Evolutionary conservation across 2,329 filamentous ascomycete species (phyloP).

Genomic region (Pseudogymnoascus sp.): DNA sequence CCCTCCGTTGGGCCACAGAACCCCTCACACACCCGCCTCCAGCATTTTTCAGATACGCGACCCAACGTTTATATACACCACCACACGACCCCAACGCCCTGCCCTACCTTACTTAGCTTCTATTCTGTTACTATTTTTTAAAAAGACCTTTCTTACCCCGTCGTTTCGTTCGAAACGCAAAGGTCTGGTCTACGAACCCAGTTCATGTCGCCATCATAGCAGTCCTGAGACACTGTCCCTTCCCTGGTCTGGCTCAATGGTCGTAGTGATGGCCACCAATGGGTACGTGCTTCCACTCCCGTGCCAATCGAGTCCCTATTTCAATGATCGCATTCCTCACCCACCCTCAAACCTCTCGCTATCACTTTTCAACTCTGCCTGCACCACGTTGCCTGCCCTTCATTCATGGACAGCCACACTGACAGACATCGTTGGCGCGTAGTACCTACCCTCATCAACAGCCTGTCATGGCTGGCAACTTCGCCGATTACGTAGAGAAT

Average conservation of each 20-base stretch:
- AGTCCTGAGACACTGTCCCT: constrained; percentile 5
- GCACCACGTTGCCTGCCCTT: constrained; percentile 17
- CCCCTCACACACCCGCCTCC: constrained; percentile 2
- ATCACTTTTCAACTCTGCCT: constrained; percentile 15
- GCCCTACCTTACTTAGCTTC: not conserved
- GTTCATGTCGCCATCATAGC: constrained; percentile 6
- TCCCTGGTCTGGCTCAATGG: constrained; percentile 16
- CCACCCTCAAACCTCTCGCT: not conserved
- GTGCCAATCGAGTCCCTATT: constrained; percentile 2
- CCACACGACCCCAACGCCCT: not conserved
- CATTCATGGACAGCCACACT: constrained; percentile 14
- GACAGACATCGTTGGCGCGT: not conserved
- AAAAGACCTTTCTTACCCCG: not conserved
- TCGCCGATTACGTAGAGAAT: constrained; percentile 50
- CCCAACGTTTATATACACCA: not conserved
- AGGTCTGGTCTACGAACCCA: not conserved
- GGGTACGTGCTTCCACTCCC: constrained; percentile 21
- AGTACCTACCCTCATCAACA: constrained; percentile 7
- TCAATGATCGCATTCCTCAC: not conserved
- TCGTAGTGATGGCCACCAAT: constrained; percentile 26
- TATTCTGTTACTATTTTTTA: not conserved
- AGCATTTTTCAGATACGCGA: constrained; percentile 7
- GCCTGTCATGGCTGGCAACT: constrained; percentile 23
- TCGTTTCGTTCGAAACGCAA: not conserved
- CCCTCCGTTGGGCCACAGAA: constrained; percentile 5